Percentiles rank a stretch among this genome's conserved stretches.
Evolutionary conservation across 1,284 basidiomycete genomes (phyloP).

Genomic region (Lentinula novae-zelandiae): DNA sequence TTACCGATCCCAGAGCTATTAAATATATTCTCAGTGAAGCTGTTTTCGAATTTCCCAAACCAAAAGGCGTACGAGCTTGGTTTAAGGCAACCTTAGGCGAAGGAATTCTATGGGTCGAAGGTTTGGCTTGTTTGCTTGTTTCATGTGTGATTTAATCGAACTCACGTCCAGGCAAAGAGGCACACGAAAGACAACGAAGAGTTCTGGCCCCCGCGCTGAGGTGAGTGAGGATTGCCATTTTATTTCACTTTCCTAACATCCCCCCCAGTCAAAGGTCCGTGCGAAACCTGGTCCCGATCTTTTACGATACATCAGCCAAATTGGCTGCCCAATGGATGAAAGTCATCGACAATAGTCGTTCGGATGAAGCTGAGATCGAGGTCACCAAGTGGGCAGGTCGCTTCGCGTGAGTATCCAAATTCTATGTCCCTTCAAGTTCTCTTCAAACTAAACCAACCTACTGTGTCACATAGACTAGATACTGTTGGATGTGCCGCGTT

Average conservation of each 20-base stretch:
- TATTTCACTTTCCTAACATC: constrained; percentile 3
- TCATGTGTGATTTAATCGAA: background rate
- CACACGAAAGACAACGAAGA: constrained; percentile 50
- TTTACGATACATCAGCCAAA: constrained; percentile 47
- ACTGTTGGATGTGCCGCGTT: constrained; percentile 54
- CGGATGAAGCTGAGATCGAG: constrained; percentile 44
- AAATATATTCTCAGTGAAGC: constrained; percentile 47
- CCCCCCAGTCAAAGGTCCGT: constrained; percentile 46
- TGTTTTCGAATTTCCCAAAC: constrained; percentile 55
- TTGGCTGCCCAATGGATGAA: constrained; percentile 45
- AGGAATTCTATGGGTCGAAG: constrained; percentile 63
- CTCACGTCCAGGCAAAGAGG: constrained; percentile 42
- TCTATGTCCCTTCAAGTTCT: background rate
- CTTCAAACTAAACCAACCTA: background rate
- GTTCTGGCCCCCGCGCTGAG: constrained; percentile 50
- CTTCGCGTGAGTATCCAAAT: constrained; percentile 41
- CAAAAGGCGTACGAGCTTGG: constrained; percentile 55
- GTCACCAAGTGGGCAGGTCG: constrained; percentile 55
- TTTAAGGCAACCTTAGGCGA: constrained; percentile 54
- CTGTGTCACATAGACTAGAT: constrained; percentile 39
- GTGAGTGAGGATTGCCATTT: constrained; percentile 24
- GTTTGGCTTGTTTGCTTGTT: constrained; percentile 22
- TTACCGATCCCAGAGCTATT: constrained; percentile 50
- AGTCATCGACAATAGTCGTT: constrained; percentile 34
- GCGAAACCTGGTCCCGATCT: constrained; percentile 41